Evolutionary conservation across 306 rosid species (phyloP).

Genomic region (Casuarina equisetifolia): DNA sequence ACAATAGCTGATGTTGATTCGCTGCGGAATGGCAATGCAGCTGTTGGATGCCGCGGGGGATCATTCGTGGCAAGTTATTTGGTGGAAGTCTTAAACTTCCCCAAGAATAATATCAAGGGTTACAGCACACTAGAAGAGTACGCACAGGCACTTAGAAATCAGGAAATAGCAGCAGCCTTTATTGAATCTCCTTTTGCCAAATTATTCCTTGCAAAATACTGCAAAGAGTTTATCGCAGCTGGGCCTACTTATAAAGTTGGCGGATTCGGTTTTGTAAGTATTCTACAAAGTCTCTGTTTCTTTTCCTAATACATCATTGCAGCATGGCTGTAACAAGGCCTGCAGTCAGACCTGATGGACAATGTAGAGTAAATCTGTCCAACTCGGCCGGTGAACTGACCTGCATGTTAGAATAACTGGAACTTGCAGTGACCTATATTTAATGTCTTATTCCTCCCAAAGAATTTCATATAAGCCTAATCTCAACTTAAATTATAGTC

Average conservation of each 20-base stretch:
- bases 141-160: conserved; percentile 41
- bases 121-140: conserved; percentile 23
- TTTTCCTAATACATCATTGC: not conserved
- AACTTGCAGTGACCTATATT: too few species aligned
- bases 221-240: conserved; percentile 35
- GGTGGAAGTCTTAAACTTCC: conserved; percentile 19
- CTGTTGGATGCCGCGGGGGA: conserved; percentile 40
- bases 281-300: conserved; percentile 1
- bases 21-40: conserved; percentile 22
- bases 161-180: conserved; percentile 46
- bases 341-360: too few species aligned
- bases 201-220: conserved; percentile 43
- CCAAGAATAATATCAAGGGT: conserved; percentile 16
- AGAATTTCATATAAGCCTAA: too few species aligned
- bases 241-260: conserved; percentile 46
- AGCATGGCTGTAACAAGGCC: not conserved
- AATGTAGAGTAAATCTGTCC: not conserved
- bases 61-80: conserved; percentile 38
- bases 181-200: conserved; percentile 43
- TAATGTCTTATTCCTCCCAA: too few species aligned
- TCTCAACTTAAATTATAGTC: too few species aligned
- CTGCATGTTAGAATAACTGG: too few species aligned
- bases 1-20: conserved; percentile 27
- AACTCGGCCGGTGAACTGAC: too few species aligned
- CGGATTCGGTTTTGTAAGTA: conserved; percentile 46